Base-by-base conservation (phyloP, 2,329 filamentous ascomycete species). In the Pseudonectria foliicola region DNA sequence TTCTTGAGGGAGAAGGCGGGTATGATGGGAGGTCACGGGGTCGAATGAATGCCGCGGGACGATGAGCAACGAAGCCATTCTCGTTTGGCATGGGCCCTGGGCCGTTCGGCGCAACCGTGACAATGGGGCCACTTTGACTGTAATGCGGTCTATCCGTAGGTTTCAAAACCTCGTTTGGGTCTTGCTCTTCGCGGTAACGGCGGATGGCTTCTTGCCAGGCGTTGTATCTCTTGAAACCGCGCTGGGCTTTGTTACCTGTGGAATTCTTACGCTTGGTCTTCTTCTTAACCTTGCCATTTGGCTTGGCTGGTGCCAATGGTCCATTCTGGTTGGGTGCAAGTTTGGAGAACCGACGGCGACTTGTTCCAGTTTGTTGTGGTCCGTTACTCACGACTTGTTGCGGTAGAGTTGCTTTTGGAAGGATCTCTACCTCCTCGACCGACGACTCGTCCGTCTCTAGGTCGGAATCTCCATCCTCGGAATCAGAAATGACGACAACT, bases 401-500 rank as follows among this genome's bases (percentile, higher is more conserved):
- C 29, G 35, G 37, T 14, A 37, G 24, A 14, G 29, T 16, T 31
- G 39, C 27, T 29, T 27, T 25, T 31, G 42, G 30, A 13, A 34
- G 46, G 30, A 28, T 38, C 25, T 41, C 39, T 21, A 46, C 39
- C 32, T 41, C 46, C 37, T 58, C 53, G 23, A 52, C 33, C 6
- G 54, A 59, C 12, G 55, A 58, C 7, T 61, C 55, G 23, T 59
- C 59, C 14, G 53, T 54, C 4, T 65, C 62, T 12, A 61, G 57
- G 5, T 60, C 62, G 7, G 55, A 60, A 4, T 62, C 62, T 4
- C 66, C 67, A 27, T 64, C 68, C 49, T 77, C 73, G 5, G 68
- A 68, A 46, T 77, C 74, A n/a, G 75, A 77, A 29, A 82, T 79
- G 48, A 81, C 71, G 34, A 82, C 74, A 10, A 82, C 75, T 55